A percentile compares a stretch with the other conserved stretches of the same genome.
These are phyloP conservation scores for Boletellus emodensis DNA, from an alignment of 768 basidiomycete genomes.

Conservation along the genomic window DNA sequence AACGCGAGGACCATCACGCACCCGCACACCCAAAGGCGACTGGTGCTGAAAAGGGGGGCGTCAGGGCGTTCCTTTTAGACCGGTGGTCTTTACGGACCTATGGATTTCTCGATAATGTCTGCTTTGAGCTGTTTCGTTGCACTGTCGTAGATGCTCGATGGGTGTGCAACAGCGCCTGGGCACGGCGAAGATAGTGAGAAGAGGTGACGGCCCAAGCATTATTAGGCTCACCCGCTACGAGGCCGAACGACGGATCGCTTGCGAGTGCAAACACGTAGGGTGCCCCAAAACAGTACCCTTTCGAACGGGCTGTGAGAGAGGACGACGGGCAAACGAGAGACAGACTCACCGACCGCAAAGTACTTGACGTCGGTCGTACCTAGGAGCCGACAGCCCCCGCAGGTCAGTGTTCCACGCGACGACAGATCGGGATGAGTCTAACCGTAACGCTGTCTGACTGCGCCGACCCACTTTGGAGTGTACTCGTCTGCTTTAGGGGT, in stretches of 20 bases:
- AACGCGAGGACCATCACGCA: conserved; percentile 19
- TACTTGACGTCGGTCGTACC: conserved; percentile 35
- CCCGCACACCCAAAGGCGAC: conserved; percentile 55
- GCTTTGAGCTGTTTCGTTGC: conserved; percentile 35
- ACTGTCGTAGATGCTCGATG: conserved; percentile 27
- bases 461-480: conserved; percentile 50
- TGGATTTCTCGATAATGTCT: conserved; percentile 44
- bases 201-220: not conserved
- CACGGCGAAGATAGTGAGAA: too few species aligned
- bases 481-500: conserved; percentile 35
- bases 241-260: conserved; percentile 35
- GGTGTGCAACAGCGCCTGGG: conserved; percentile 57
- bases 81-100: conserved; percentile 35
- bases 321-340: not conserved
- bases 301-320: not conserved
- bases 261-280: conserved; percentile 48
- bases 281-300: conserved; percentile 59
- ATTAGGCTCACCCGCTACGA: conserved; percentile 41
- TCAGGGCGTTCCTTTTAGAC: not conserved
- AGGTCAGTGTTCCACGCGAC: not conserved
- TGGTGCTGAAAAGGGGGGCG: conserved; percentile 38
- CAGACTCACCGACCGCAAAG: conserved; percentile 39
- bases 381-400: not conserved
- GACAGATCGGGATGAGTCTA: not conserved
- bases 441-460: conserved; percentile 55